Evolutionary conservation across 2,329 filamentous ascomycete species (phyloP).

Genomic region (Colletotrichum godetiae): DNA sequence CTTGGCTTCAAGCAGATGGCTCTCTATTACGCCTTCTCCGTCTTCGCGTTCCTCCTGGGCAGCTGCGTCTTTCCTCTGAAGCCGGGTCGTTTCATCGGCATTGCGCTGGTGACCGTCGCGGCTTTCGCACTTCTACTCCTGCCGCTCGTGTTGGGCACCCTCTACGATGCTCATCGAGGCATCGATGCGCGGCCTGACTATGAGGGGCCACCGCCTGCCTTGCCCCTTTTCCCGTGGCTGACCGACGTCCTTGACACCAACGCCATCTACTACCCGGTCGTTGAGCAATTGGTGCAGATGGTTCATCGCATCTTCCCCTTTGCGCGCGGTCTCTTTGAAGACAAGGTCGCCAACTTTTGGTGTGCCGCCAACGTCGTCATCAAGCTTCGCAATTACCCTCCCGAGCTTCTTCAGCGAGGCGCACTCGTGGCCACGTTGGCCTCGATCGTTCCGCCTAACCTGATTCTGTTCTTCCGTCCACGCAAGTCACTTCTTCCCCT

Average conservation of each 20-base stretch:
- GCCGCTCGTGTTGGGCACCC: slow-evolving; percentile 78
- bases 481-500: slow-evolving; percentile 81
- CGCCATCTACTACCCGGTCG: slow-evolving; percentile 77
- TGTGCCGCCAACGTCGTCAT: slow-evolving; percentile 90
- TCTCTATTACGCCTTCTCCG: slow-evolving; percentile 92
- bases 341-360: slow-evolving; percentile 99
- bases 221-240: slow-evolving; percentile 72
- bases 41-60: slow-evolving; percentile 92
- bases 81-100: slow-evolving; percentile 75
- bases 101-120: slow-evolving; percentile 77
- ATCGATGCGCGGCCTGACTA: slow-evolving; percentile 67
- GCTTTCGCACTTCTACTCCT: slow-evolving; percentile 82
- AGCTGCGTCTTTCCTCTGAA: slow-evolving; percentile 85
- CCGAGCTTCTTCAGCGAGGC: slow-evolving; percentile 77
- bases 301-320: slow-evolving; percentile 97
- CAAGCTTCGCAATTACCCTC: slow-evolving; percentile 83
- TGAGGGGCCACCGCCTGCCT: slow-evolving; percentile 67
- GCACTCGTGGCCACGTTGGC: slow-evolving; percentile 80
- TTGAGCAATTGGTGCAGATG: slow-evolving; percentile 85
- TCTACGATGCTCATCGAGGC: slow-evolving; percentile 76
- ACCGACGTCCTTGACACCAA: slow-evolving; percentile 69
- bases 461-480: slow-evolving; percentile 83
- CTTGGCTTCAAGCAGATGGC: slow-evolving; percentile 99
- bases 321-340: slow-evolving; percentile 94
- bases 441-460: slow-evolving; percentile 82